These are phyloP conservation scores for Hypomontagnella monticulosa DNA, from an alignment of 495 filamentous ascomycete species.

Conservation along the genomic window DNA sequence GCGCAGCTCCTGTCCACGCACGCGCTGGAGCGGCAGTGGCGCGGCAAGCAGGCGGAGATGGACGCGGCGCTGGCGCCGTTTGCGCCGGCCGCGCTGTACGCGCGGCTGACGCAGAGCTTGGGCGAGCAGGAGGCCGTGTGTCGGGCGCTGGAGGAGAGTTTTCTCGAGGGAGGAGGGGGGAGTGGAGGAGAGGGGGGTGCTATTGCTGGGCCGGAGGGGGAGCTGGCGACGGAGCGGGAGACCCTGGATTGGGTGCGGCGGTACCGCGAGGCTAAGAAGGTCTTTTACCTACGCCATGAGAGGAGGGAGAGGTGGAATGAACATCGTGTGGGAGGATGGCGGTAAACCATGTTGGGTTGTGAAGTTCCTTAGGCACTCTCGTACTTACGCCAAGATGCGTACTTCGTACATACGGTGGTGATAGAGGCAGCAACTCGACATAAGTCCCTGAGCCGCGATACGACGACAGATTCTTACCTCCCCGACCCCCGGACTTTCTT, in stretches of 20 bases:
- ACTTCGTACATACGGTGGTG: too few species aligned
- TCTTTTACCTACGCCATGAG: constrained; percentile 79
- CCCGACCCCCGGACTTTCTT: too few species aligned
- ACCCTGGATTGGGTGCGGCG: constrained; percentile 82
- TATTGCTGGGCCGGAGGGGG: constrained; percentile 24
- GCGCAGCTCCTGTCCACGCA: constrained; percentile 82
- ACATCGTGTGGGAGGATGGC: constrained; percentile 91
- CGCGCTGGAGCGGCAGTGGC: constrained; percentile 90
- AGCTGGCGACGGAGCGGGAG: constrained; percentile 75
- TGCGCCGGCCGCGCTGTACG: constrained; percentile 83
- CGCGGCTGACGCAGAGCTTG: constrained; percentile 75
- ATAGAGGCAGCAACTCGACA: too few species aligned
- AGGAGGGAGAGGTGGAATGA: constrained; percentile 94
- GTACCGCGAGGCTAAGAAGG: constrained; percentile 78
- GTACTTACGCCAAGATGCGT: too few species aligned
- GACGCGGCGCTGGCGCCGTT: constrained; percentile 85
- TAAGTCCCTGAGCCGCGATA: too few species aligned
- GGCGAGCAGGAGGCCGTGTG: constrained; percentile 86
- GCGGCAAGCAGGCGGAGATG: constrained; percentile 86
- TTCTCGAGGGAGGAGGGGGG: constrained; percentile 71
- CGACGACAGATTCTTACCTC: too few species aligned
- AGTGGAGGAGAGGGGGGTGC: constrained; percentile 40
- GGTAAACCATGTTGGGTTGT: constrained; percentile 58
- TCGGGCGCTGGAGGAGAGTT: constrained; percentile 86
- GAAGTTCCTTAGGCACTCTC: not conserved